These are phyloP conservation scores for Phalaenopsis hybrid DNA, from an alignment of 116 monocot species.

Conservation along the genomic window DNA sequence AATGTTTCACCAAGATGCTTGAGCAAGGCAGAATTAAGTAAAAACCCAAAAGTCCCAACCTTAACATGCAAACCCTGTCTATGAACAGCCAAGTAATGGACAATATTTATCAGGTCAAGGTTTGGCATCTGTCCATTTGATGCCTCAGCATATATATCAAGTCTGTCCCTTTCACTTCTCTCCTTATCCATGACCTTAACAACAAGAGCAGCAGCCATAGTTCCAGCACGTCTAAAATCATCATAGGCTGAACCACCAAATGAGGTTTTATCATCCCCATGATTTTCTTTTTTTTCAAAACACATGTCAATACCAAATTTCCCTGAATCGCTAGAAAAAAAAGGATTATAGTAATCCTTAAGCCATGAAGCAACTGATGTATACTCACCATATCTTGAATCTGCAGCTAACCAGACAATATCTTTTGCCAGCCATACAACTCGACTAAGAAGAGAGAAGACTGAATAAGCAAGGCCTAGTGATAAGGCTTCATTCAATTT, in stretches of 20 bases:
- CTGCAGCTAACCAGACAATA: slow-evolving; percentile 87
- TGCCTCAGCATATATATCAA: slow-evolving; percentile 79
- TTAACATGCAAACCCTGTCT: slow-evolving; percentile 72
- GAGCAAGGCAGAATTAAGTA: slow-evolving; percentile 39
- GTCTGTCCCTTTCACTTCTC: slow-evolving; percentile 43
- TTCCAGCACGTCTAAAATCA: slow-evolving; percentile 79
- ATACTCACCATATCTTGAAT: slow-evolving; percentile 77
- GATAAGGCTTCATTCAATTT: slow-evolving; percentile 50
- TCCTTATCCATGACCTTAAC: slow-evolving; percentile 54
- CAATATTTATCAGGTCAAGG: slow-evolving; percentile 82
- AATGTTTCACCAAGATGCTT: slow-evolving; percentile 50
- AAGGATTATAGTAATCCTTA: slow-evolving; percentile 72
- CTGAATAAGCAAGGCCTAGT: slow-evolving; percentile 67
- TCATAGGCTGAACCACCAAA: slow-evolving; percentile 15
- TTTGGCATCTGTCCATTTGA: slow-evolving; percentile 99
- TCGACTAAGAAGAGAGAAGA: slow-evolving; percentile 69
- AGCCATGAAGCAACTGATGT: slow-evolving; percentile 70
- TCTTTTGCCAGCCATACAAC: slow-evolving; percentile 87
- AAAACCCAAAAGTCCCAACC: slow-evolving; percentile 36
- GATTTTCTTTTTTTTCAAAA: slow-evolving; percentile 13
- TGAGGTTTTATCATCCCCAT: slow-evolving; percentile 7
- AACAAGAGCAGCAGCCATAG: slow-evolving; percentile 80
- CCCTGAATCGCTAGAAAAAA: slow-evolving; percentile 30
- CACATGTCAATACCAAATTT: slow-evolving; percentile 22
- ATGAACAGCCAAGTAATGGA: slow-evolving; percentile 78